These are phyloP conservation scores for Moniliella sp. DNA, from an alignment of 1,284 basidiomycete genomes.

Conservation along the genomic window DNA sequence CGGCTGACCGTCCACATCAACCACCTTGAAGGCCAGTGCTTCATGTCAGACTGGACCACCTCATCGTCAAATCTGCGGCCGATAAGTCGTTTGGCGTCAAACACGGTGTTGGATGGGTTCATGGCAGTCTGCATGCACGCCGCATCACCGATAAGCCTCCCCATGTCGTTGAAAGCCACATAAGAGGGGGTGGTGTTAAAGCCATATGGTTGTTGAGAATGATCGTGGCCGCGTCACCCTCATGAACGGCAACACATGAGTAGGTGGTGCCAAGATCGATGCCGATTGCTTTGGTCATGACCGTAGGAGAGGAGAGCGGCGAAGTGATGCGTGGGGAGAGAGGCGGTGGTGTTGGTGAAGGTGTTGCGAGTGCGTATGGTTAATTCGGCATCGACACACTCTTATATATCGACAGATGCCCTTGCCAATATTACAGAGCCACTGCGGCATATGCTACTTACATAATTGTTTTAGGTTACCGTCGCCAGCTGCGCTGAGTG, in stretches of 20 bases:
- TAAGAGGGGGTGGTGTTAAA: slow-evolving; percentile 96
- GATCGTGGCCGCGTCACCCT: slow-evolving; percentile 64
- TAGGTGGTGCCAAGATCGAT: no score
- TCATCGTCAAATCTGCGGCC: slow-evolving; percentile 68
- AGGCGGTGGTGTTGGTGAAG: no score
- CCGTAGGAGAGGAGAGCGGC: no score
- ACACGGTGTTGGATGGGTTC: slow-evolving; percentile 60
- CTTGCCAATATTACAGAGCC: no score
- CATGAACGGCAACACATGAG: slow-evolving; percentile 46
- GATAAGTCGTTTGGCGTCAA: slow-evolving; percentile 53
- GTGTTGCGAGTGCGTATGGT: no score
- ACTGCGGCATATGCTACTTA: no score
- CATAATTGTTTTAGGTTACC: no score
- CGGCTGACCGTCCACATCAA: slow-evolving; percentile 43
- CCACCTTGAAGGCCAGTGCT: slow-evolving; percentile 51
- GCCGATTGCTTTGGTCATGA: no score
- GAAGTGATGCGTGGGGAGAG: no score
- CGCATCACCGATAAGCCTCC: slow-evolving; percentile 83
- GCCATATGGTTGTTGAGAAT: slow-evolving; percentile 85
- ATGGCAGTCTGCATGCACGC: slow-evolving; percentile 54
- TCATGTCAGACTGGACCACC: slow-evolving; percentile 45
- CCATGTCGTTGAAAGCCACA: slow-evolving; percentile 92
- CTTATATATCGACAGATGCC: no score
- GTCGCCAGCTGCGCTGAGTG: no score
- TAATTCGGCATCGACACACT: no score